A percentile compares a stretch with the other conserved stretches of the same genome.
phyloP scores from a whole-genome alignment of 2,329 filamentous ascomycete species.

The Aspergillus fumigatiaffinis region DNA sequence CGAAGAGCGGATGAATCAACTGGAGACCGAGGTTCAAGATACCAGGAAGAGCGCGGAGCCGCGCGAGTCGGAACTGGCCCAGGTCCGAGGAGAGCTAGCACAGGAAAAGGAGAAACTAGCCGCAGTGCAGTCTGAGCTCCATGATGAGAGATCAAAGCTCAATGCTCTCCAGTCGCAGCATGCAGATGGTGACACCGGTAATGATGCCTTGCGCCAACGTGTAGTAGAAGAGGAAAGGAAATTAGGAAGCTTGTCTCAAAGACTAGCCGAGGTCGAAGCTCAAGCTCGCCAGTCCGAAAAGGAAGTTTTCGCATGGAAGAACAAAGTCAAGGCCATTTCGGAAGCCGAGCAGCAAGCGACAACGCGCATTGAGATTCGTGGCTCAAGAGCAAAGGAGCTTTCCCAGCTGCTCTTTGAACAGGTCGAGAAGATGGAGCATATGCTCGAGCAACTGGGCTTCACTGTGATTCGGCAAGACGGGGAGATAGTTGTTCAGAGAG shows the following conservation, averaged over 20 bases:
- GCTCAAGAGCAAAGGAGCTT: slow-evolving; percentile 72
- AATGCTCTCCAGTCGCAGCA: slow-evolving; percentile 66
- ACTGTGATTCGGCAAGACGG: slow-evolving; percentile 70
- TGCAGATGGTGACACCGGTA: slow-evolving; percentile 77
- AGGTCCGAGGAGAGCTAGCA: slow-evolving; percentile 53
- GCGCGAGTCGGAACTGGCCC: slow-evolving; percentile 51
- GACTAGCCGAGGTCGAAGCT: slow-evolving; percentile 71
- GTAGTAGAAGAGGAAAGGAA: slow-evolving; percentile 72
- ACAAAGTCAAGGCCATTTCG: slow-evolving; percentile 46
- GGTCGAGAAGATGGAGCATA: slow-evolving; percentile 74
- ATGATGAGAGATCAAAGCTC: slow-evolving; percentile 66
- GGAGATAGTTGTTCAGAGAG: slow-evolving; percentile 70
- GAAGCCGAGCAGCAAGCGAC: slow-evolving; percentile 34
- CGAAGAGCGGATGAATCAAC: slow-evolving; percentile 50
- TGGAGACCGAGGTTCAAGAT: slow-evolving; percentile 56
- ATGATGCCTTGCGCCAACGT: slow-evolving; percentile 70
- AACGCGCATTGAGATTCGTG: slow-evolving; percentile 64
- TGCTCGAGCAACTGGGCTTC: slow-evolving; percentile 85
- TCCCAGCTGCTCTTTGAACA: slow-evolving; percentile 79
- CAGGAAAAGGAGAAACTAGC: slow-evolving; percentile 46
- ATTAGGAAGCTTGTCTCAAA: slow-evolving; percentile 62
- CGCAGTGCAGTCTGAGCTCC: slow-evolving; percentile 50
- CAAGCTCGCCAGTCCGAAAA: slow-evolving; percentile 72
- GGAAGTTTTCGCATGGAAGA: slow-evolving; percentile 65
- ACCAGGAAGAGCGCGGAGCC: slow-evolving; percentile 51